Percentiles rank a stretch among this genome's conserved stretches.
Evolutionary conservation across 768 basidiomycete genomes (phyloP).

Genomic region (Tulasnella sp.): DNA sequence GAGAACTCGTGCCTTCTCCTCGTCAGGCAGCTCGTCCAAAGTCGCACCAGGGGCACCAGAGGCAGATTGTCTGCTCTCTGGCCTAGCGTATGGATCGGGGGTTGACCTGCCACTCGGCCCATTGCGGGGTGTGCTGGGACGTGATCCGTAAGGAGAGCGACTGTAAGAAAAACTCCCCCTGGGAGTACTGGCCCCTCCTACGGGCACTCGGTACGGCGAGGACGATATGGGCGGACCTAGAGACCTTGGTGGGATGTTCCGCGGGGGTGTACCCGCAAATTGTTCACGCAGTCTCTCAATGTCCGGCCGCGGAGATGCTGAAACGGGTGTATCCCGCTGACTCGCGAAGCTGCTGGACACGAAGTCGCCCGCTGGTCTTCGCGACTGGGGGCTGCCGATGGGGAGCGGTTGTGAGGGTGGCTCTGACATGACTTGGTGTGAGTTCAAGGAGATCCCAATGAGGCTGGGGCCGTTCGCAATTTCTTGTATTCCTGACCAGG

Average conservation of each 20-base stretch:
- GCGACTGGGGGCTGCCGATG: conserved; percentile 18
- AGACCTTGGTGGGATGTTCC: conserved; percentile 11
- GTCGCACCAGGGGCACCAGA: conserved; percentile 1
- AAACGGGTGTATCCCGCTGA: conserved; percentile 1
- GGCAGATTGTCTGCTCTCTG: neutral
- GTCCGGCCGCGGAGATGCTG: conserved; percentile 13
- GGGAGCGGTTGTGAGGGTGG: conserved; percentile 19
- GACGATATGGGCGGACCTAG: conserved; percentile 1
- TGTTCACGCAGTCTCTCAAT: conserved; percentile 10
- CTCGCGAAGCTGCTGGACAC: neutral
- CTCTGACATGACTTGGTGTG: neutral
- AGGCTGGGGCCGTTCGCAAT: no score
- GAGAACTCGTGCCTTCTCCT: conserved; percentile 74
- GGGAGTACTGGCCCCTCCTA: neutral
- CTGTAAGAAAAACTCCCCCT: neutral
- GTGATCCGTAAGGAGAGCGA: conserved; percentile 8
- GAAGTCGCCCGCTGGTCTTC: conserved; percentile 5
- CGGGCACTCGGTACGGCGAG: neutral
- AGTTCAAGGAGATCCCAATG: no score
- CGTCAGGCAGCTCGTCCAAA: conserved; percentile 55
- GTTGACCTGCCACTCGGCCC: neutral
- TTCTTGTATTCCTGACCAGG: no score
- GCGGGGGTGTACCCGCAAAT: conserved; percentile 9
- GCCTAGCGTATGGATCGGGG: conserved; percentile 2
- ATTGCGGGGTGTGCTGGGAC: conserved; percentile 8